Evolutionary conservation across 352 stramenopile genomes (phyloP).

Genomic region (Phytophthora citrophthora): DNA sequence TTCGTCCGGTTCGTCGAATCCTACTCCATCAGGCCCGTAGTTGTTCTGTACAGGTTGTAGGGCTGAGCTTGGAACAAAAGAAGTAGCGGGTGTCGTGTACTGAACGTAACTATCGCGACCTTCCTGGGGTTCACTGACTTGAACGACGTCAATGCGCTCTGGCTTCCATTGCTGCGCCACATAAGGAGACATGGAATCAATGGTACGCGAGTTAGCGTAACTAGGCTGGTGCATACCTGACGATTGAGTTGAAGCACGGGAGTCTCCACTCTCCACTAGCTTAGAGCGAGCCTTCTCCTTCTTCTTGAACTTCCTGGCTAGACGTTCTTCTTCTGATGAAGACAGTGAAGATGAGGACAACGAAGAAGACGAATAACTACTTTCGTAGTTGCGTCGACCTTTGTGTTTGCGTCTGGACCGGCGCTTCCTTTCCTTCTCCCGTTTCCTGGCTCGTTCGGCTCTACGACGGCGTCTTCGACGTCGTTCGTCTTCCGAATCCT

Average conservation of each 20-base stretch:
- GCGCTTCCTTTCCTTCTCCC: constrained; percentile 16
- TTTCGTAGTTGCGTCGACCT: constrained; percentile 24
- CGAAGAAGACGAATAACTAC: constrained; percentile 28
- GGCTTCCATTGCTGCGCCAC: constrained; percentile 8
- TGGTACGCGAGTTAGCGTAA: constrained; percentile 18
- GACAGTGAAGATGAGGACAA: constrained; percentile 22
- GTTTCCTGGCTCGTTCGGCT: constrained; percentile 17
- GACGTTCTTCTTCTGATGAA: constrained; percentile 32
- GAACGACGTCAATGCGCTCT: not conserved
- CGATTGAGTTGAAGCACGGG: constrained; percentile 11
- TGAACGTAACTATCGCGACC: not conserved
- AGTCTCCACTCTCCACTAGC: constrained; percentile 10
- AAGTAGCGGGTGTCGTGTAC: not conserved
- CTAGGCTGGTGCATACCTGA: constrained; percentile 18
- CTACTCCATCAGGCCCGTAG: constrained; percentile 11
- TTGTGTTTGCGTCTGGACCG: constrained; percentile 21
- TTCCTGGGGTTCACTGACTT: not conserved
- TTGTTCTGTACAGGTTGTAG: not conserved
- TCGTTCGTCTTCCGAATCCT: constrained; percentile 22
- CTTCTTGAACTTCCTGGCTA: constrained; percentile 26
- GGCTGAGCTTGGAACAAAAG: not conserved
- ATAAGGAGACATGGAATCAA: constrained; percentile 17
- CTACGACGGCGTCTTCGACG: constrained; percentile 11
- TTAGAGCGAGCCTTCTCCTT: constrained; percentile 25
- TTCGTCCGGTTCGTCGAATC: constrained; percentile 15